Evolutionary conservation across 169 alveolate species (phyloP), one percentile per base, ranked within the genome.

Genomic region (Babesia bovis): DNA sequence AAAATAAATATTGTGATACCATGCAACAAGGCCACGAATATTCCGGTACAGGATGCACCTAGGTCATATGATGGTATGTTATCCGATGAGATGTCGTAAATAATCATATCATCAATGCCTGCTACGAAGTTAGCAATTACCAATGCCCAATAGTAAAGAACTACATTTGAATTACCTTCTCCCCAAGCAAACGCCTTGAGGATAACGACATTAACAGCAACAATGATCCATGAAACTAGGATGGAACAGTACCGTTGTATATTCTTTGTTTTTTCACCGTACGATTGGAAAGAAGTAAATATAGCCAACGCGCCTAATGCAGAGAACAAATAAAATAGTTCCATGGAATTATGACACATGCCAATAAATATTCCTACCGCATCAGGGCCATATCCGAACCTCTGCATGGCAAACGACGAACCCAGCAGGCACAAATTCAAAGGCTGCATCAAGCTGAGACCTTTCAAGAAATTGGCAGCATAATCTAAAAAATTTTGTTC

Each of bases 331-430:
- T 63, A 63, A 30, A 63, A 32, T 2, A 63, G 44, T 23, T 63
- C 73, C 60, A 63, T 63, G 2, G 73, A 23, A 5, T 19, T 47
- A 38, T 45, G 60, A 35, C 73, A 63, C 58, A 47, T 23, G 15
- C 73, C 73, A 30, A 63, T 60, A 45, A 63, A 63, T 2, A 28
- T 26, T 25, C 49, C 26, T 2, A 63, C 73, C 2, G 60, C 58
- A 3, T 63, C 50, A 6, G 44, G 50, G n/a, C 33, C 42, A 25
- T 63, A 63, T 2, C 73, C 73, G 49, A 63, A 63, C 30, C 73
- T 13, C 60, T n/a, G 12, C 73, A 63, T 63, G 10, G 73, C 73
- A 21, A 63, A 63, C 10, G 73, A 63, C 41, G 73, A 63, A 0
- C 73, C 73, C 50, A 63, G 41, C 51, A 63, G 30, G 40, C 73